Conservation (phyloP, 495 filamentous ascomycete genomes). For the Daldinia concentrica region DNA sequence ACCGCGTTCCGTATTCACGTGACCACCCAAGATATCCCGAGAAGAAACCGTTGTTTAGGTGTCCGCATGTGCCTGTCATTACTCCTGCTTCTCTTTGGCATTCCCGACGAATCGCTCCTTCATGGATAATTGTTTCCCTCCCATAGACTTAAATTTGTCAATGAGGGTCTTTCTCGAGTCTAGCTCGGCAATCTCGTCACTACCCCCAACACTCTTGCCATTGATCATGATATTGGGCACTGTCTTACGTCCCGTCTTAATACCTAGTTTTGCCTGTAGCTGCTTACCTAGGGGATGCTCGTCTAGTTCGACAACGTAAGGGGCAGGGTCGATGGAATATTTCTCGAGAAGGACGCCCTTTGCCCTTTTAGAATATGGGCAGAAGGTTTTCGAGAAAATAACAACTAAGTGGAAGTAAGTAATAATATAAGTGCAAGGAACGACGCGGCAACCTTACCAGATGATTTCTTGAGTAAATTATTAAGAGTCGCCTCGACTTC, state of each 20-base stretch:
- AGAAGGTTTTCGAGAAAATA: slow-evolving; percentile 95
- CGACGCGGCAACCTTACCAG: slow-evolving; percentile 65
- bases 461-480: slow-evolving; percentile 79
- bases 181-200: slow-evolving; percentile 82
- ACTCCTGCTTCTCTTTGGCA: slow-evolving; percentile 38
- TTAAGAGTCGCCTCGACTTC: slow-evolving; percentile 72
- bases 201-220: slow-evolving; percentile 88
- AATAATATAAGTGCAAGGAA: not conserved
- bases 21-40: slow-evolving; percentile 8
- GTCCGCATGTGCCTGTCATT: slow-evolving; percentile 4
- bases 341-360: slow-evolving; percentile 83
- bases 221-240: slow-evolving; percentile 93
- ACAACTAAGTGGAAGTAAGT: slow-evolving; percentile 68
- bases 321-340: slow-evolving; percentile 82
- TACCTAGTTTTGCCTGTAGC: slow-evolving; percentile 73
- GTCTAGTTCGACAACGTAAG: slow-evolving; percentile 92
- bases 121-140: slow-evolving; percentile 70
- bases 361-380: slow-evolving; percentile 81
- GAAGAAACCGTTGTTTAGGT: slow-evolving; percentile 8
- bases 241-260: slow-evolving; percentile 80
- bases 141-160: slow-evolving; percentile 76
- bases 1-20: slow-evolving; percentile 29
- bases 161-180: slow-evolving; percentile 73
- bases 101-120: slow-evolving; percentile 50
- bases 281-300: slow-evolving; percentile 74